Conservation (phyloP, 805 yeast genomes). For the Metschnikowia lachancei region DNA sequence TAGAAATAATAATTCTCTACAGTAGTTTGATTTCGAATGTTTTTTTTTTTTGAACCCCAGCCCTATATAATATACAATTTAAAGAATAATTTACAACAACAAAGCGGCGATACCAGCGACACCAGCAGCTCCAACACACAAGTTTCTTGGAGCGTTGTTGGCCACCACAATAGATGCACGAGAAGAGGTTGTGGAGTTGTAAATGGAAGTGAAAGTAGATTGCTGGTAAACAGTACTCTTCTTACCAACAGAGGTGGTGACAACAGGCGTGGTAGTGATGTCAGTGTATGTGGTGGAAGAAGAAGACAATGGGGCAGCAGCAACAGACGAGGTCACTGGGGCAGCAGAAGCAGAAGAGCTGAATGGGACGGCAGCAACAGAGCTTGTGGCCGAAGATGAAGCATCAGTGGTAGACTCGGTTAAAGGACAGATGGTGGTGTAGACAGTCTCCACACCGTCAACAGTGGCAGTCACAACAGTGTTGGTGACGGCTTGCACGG, state of each 20-base stretch:
- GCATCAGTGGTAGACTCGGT: slow-evolving; percentile 17
- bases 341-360: slow-evolving; percentile 5
- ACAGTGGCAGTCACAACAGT: slow-evolving; percentile 26
- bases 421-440: slow-evolving; percentile 22
- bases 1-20: too few species aligned
- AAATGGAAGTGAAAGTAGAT: slow-evolving; percentile 38
- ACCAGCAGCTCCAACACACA: slow-evolving; percentile 38
- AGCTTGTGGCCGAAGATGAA: slow-evolving; percentile 6
- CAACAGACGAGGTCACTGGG: slow-evolving; percentile 10
- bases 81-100: slow-evolving; percentile 22
- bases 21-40: background rate
- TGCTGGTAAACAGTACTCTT: slow-evolving; percentile 41
- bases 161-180: slow-evolving; percentile 28
- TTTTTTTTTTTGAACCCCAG: slow-evolving; percentile 5
- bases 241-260: slow-evolving; percentile 45
- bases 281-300: slow-evolving; percentile 42
- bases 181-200: slow-evolving; percentile 20
- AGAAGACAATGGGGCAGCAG: too few species aligned
- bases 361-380: background rate
- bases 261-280: slow-evolving; percentile 49
- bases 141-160: slow-evolving; percentile 32
- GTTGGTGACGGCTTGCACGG: slow-evolving; percentile 17
- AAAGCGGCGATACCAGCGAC: slow-evolving; percentile 42
- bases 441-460: slow-evolving; percentile 25
- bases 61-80: slow-evolving; percentile 4